Evolutionary conservation across 2,329 filamentous ascomycete species (phyloP), one percentile per base, ranked within the genome.

Genomic region (Alternaria gansuensis): DNA sequence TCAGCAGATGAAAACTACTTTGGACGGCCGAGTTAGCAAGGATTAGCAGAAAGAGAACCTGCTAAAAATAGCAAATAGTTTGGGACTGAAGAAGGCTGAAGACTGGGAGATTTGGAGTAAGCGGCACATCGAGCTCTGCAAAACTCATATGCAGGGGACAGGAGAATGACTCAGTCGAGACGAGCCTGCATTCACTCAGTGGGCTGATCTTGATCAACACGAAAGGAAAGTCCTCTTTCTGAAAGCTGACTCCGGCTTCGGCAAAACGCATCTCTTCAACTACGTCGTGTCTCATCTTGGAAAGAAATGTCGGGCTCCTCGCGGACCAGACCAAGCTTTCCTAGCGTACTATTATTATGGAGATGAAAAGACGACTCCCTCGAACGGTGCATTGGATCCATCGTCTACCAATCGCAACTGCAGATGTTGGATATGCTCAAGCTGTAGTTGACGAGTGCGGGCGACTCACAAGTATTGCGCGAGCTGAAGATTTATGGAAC

Each of bases 331-430:
- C 2, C 53, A 37, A n/a, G 48, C 53, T 33, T 57, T 36, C 4
- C 9, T 67, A 11, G 57, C 60, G 1, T 66, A 66, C 43, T 67
- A 67, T 48, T 67, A 67, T 33, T 67, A 57, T 24, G 40, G 60
- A 4, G 64, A 59, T 4, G 62, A 63, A 1, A 59, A 33, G 57
- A 63, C 17, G 53, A 63, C 2, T 59, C 62, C 11, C 52, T 66
- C 2, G 64, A 66, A 14, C 37, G 43, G 10, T 66, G 59, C 2
- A 21, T 66, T 24, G 62, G 59, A 5, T 64, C 62, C 7, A 60
- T 65, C 41, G 57, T 66, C 24, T 64, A 63, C 21, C 64, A 66
- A 2, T 66, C n/a, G 57, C 51, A 29, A 14, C 9, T 8, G 40
- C 48, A 13, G 45, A 66, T 29, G 9, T 44, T 1, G 55, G 46